phyloP scores from a whole-genome alignment of 2,329 filamentous ascomycete genomes.

The Fusarium foetens region DNA sequence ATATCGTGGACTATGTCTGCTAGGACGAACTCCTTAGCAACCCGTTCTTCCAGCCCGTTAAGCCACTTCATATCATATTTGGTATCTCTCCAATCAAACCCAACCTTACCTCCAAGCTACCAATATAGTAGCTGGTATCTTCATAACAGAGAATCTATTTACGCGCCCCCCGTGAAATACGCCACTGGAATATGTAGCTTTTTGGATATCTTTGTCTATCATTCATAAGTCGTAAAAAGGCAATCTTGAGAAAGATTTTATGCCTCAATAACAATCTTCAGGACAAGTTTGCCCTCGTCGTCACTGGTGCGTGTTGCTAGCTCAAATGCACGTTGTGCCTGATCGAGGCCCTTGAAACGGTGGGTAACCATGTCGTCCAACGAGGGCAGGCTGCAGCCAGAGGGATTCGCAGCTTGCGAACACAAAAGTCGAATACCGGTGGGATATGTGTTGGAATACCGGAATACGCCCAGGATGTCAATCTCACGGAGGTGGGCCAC shows the following conservation, averaged over 20 bases:
- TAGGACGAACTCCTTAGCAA: neutral
- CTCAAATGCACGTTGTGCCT: constrained; percentile 73
- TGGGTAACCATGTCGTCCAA: constrained; percentile 80
- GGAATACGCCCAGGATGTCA: constrained; percentile 81
- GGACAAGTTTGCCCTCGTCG: constrained; percentile 72
- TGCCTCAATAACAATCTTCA: constrained; percentile 76
- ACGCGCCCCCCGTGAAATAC: neutral
- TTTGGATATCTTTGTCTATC: constrained; percentile 38
- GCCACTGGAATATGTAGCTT: neutral
- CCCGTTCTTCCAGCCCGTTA: neutral
- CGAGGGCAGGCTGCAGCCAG: constrained; percentile 64
- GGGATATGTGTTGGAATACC: constrained; percentile 80
- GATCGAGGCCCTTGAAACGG: constrained; percentile 71
- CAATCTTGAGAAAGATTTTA: constrained; percentile 42
- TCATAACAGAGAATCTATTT: neutral
- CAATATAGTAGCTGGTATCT: neutral
- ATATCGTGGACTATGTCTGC: neutral
- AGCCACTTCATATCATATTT: neutral
- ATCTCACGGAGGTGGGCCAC: constrained; percentile 79
- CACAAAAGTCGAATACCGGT: constrained; percentile 73
- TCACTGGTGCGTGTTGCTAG: constrained; percentile 76
- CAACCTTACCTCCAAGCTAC: neutral
- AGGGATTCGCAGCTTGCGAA: constrained; percentile 53
- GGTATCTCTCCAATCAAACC: neutral
- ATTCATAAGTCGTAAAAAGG: constrained; percentile 21